Evolutionary conservation across 495 filamentous ascomycete genomes (phyloP).

Genomic region (Aspergillus bertholletiae): DNA sequence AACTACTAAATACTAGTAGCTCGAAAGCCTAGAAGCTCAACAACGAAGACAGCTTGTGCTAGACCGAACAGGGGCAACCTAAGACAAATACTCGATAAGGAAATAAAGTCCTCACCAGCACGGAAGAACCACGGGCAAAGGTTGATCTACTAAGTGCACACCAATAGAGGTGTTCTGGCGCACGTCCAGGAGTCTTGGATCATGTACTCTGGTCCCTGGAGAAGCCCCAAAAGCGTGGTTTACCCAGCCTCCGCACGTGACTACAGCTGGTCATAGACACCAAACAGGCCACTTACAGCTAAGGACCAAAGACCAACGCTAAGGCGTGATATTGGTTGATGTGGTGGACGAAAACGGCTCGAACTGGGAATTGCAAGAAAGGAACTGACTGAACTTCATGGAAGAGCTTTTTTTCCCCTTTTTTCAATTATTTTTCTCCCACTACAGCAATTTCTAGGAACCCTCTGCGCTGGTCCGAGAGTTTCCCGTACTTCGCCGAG

Average conservation of each 20-base stretch:
- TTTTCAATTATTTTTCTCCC: no score
- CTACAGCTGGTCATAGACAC: neutral
- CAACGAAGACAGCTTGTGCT: neutral
- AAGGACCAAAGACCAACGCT: neutral
- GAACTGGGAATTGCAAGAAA: neutral
- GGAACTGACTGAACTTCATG: no score
- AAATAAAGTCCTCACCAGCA: neutral
- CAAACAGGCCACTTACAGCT: neutral
- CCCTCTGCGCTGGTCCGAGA: neutral
- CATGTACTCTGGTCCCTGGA: constrained; percentile 8
- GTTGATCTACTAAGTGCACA: constrained; percentile 11
- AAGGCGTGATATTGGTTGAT: no score
- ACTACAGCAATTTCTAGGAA: neutral
- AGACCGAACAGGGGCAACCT: constrained; percentile 1
- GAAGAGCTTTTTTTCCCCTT: neutral
- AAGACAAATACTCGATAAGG: constrained; percentile 4
- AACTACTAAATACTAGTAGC: neutral
- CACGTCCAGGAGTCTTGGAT: constrained; percentile 15
- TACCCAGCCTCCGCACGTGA: constrained; percentile 22
- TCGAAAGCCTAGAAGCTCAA: constrained; percentile 1
- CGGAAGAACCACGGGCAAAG: constrained; percentile 1
- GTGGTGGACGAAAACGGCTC: neutral
- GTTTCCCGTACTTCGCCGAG: constrained; percentile 1
- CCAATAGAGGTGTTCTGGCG: constrained; percentile 10
- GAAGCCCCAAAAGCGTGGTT: constrained; percentile 21